A percentile compares a stretch with the other conserved stretches of the same genome.
Conservation (phyloP, 768 basidiomycete species). For the Boletus insuetus region DNA sequence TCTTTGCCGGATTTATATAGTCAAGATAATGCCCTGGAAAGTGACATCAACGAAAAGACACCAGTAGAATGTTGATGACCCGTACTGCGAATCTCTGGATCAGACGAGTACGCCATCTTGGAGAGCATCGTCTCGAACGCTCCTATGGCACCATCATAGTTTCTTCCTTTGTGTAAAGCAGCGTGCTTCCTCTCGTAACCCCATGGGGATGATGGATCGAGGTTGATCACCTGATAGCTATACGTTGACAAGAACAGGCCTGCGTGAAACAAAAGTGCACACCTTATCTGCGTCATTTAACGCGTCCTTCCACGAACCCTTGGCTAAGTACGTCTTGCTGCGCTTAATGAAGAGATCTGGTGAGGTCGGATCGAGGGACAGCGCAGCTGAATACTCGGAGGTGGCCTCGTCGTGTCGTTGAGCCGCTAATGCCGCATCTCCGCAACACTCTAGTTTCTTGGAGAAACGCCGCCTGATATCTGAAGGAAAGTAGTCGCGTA, state of each 20-base stretch:
- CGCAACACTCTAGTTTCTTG: background rate
- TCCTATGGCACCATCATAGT: background rate
- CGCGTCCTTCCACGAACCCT: background rate
- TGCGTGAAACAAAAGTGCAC: background rate
- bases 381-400: slow-evolving; percentile 1
- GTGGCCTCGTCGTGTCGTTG: background rate
- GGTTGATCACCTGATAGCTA: slow-evolving; percentile 5
- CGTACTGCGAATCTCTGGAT: slow-evolving; percentile 5
- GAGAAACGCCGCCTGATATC: background rate
- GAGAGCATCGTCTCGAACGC: slow-evolving; percentile 11
- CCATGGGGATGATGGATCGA: slow-evolving; percentile 5
- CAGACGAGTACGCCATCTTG: slow-evolving; percentile 1
- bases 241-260: background rate
- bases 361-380: background rate
- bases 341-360: slow-evolving; percentile 3
- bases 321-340: background rate
- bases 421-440: background rate
- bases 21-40: background rate
- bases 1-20: background rate
- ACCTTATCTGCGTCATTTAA: slow-evolving; percentile 10
- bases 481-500: background rate
- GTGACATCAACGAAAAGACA: background rate
- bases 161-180: background rate
- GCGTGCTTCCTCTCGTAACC: slow-evolving; percentile 12
- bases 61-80: background rate